Evolutionary conservation across 345 rosid genomes (phyloP).

Genomic region (Salix exigua): DNA sequence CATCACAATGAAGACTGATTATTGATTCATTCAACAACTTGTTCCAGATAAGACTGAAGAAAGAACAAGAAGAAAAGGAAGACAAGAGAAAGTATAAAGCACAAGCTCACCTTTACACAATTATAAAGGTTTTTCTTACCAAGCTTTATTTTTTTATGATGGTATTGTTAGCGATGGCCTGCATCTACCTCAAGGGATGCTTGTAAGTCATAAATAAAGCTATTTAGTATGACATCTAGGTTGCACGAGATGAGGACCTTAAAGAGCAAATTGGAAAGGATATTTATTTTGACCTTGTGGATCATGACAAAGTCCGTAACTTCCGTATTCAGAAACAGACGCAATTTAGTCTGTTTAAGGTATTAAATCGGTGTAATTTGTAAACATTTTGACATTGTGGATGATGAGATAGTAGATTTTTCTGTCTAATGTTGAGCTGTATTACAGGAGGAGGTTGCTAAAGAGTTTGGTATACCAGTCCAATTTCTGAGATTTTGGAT

Average conservation of each 20-base stretch:
- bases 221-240: slow-evolving; percentile 34
- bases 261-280: slow-evolving; percentile 84
- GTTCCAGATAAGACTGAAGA: slow-evolving; percentile 78
- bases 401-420: not conserved
- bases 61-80: slow-evolving; percentile 94
- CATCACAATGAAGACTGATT: not conserved
- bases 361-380: slow-evolving; percentile 20
- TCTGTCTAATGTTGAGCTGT: not conserved
- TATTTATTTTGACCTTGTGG: slow-evolving; percentile 90
- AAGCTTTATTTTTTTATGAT: not conserved
- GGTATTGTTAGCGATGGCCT: not conserved
- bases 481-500: slow-evolving; percentile 92
- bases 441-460: slow-evolving; percentile 87
- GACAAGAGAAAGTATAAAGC: slow-evolving; percentile 86
- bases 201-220: not conserved
- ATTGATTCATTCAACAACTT: slow-evolving; percentile 6
- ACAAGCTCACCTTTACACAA: slow-evolving; percentile 83
- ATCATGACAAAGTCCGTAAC: slow-evolving; percentile 88
- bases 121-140: slow-evolving; percentile 57
- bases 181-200: not conserved
- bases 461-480: slow-evolving; percentile 78
- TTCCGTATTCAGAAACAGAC: slow-evolving; percentile 88
- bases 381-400: not conserved
- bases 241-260: slow-evolving; percentile 87
- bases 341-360: slow-evolving; percentile 77